Percentiles rank a stretch among this genome's conserved stretches.
Conservation (phyloP, 768 basidiomycete genomes). For the Epithele typhae region DNA sequence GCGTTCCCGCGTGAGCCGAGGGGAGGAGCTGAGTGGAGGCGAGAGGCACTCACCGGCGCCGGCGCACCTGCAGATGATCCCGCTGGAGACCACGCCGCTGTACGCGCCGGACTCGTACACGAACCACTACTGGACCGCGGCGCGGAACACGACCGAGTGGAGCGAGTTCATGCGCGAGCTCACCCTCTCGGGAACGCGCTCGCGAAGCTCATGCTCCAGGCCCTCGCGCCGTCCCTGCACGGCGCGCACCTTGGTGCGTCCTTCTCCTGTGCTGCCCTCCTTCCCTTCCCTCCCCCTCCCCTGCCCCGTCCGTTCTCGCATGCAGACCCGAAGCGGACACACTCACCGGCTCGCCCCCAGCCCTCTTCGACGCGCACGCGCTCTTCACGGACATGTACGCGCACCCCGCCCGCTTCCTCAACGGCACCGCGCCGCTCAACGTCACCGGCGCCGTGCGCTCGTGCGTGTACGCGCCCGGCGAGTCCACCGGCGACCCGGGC, state of each 20-base stretch:
- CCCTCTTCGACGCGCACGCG: constrained; percentile 56
- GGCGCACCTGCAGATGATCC: constrained; percentile 28
- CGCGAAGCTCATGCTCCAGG: constrained; percentile 22
- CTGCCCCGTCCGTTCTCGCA: no score
- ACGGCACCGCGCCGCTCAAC: constrained; percentile 60
- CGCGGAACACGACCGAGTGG: constrained; percentile 32
- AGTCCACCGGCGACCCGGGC: constrained; percentile 21
- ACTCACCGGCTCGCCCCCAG: constrained; percentile 26
- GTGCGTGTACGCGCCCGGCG: constrained; percentile 41
- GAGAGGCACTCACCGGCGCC: not conserved
- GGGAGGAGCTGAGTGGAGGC: not conserved
- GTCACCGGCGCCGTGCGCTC: constrained; percentile 48
- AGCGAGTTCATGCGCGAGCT: constrained; percentile 30
- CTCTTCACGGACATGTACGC: constrained; percentile 57
- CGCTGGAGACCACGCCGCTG: constrained; percentile 26
- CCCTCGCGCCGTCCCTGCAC: constrained; percentile 21
- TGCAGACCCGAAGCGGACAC: not conserved
- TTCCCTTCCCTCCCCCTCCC: constrained; percentile 11
- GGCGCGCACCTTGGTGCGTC: constrained; percentile 55
- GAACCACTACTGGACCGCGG: constrained; percentile 29
- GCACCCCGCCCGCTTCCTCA: constrained; percentile 49
- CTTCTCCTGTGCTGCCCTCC: not conserved
- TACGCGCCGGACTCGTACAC: constrained; percentile 30
- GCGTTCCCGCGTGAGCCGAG: not conserved
- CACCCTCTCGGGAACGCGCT: constrained; percentile 28